Conservation (phyloP, 345 rosid species). For the Isatis tinctoria region DNA sequence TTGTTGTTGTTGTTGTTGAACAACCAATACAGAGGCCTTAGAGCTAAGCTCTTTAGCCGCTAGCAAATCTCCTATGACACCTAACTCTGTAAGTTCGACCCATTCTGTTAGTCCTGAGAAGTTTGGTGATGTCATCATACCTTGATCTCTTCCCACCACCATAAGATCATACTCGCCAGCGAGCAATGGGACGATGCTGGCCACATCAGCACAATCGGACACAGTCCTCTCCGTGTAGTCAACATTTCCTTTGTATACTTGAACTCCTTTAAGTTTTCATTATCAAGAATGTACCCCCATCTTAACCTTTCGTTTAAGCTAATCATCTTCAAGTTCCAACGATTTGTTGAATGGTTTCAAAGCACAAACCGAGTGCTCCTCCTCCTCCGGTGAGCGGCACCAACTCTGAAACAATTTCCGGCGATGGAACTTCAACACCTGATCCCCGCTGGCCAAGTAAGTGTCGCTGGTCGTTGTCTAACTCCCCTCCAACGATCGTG, state of each 20-base stretch:
- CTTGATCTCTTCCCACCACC: constrained; percentile 23
- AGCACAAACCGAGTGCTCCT: too few species aligned
- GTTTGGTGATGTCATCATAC: not conserved
- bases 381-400: too few species aligned
- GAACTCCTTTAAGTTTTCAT: not conserved
- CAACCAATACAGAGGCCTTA: constrained; percentile 21
- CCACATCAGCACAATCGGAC: constrained; percentile 6
- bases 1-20: constrained; percentile 18
- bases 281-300: constrained; percentile 14
- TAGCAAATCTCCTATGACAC: constrained; percentile 20
- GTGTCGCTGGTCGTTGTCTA: too few species aligned
- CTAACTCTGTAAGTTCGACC: constrained; percentile 27
- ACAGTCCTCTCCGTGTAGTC: constrained; percentile 1
- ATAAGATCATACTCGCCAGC: not conserved
- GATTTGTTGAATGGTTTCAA: too few species aligned
- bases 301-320: too few species aligned
- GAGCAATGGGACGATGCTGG: not conserved
- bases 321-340: too few species aligned
- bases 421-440: too few species aligned
- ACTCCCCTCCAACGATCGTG: too few species aligned
- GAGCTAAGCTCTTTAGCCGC: constrained; percentile 18
- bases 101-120: constrained; percentile 14
- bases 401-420: too few species aligned
- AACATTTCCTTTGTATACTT: not conserved
- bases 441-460: too few species aligned